A percentile compares a stretch with the other conserved stretches of the same genome.
These are phyloP conservation scores for Acanthamoeba castellanii DNA, from an alignment of 208 protist species.

Conservation along the genomic window DNA sequence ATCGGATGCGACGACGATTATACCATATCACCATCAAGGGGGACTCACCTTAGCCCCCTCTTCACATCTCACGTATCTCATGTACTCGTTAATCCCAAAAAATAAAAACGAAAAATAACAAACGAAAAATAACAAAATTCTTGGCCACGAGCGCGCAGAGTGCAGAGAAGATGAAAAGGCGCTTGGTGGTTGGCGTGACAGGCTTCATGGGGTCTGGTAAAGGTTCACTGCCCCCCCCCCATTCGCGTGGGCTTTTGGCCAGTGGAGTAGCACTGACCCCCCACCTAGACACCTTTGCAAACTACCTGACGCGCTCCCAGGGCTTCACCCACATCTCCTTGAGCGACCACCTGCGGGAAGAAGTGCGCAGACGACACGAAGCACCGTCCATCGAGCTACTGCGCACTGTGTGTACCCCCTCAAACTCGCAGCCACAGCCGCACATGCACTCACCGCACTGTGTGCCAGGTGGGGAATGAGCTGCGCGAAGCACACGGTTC, in stretches of 20 bases:
- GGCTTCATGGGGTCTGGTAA: slow-evolving; percentile 12
- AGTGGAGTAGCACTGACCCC: neutral
- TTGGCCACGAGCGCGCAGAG: too few species aligned
- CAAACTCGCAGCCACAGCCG: too few species aligned
- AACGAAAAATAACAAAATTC: neutral
- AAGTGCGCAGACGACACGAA: neutral
- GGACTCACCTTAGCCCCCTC: too few species aligned
- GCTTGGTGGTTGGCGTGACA: neutral
- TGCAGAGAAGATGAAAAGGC: neutral
- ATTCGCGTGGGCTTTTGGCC: neutral
- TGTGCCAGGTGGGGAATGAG: neutral
- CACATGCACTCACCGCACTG: neutral
- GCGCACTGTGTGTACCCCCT: neutral
- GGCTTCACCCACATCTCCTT: slow-evolving; percentile 47
- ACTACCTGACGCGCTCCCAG: neutral
- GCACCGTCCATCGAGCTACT: neutral
- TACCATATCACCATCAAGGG: neutral
- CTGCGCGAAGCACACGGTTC: neutral
- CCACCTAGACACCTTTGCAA: slow-evolving; percentile 8
- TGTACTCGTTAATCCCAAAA: neutral
- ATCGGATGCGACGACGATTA: neutral
- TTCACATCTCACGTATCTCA: neutral
- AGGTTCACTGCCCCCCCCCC: neutral
- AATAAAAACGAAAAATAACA: neutral
- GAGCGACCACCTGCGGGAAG: slow-evolving; percentile 44